These are phyloP conservation scores for Lichenothelia convexa DNA, from an alignment of 495 filamentous ascomycete genomes.

Conservation along the genomic window DNA sequence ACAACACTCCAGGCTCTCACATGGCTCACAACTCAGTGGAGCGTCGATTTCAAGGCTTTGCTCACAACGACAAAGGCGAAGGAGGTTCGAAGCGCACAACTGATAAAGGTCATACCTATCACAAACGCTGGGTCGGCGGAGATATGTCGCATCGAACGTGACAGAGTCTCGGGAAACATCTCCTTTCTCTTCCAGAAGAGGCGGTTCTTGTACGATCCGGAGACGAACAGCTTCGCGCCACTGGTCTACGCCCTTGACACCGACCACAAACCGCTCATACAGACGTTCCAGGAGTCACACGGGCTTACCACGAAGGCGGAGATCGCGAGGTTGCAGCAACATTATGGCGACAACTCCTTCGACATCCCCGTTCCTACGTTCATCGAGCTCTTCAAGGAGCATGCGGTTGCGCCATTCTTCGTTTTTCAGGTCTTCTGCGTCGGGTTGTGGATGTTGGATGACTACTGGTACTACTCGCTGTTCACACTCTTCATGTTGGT, in stretches of 20 bases:
- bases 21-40: conserved; percentile 97
- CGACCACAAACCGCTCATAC: conserved; percentile 55
- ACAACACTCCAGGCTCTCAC: conserved; percentile 71
- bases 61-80: conserved; percentile 64
- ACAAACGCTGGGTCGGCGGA: conserved; percentile 80
- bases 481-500: conserved; percentile 98
- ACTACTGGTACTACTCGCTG: conserved; percentile 99
- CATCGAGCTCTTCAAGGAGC: conserved; percentile 89
- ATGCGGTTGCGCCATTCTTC: conserved; percentile 97
- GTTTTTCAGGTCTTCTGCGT: conserved; percentile 99
- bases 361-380: conserved; percentile 96
- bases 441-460: conserved; percentile 94
- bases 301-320: conserved; percentile 56
- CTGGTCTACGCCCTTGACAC: conserved; percentile 70
- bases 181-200: conserved; percentile 98
- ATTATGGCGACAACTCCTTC: conserved; percentile 94
- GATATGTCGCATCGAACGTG: conserved; percentile 61
- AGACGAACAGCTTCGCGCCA: conserved; percentile 53
- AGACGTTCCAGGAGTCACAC: conserved; percentile 54
- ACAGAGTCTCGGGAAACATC: conserved; percentile 54
- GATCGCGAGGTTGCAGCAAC: conserved; percentile 58
- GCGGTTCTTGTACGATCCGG: conserved; percentile 69
- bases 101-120: conserved; percentile 86
- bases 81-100: conserved; percentile 53
- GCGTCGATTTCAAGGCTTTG: conserved; percentile 60